Evolutionary conservation across 441 rosid species (phyloP).

Genomic region (Capsella rubella): DNA sequence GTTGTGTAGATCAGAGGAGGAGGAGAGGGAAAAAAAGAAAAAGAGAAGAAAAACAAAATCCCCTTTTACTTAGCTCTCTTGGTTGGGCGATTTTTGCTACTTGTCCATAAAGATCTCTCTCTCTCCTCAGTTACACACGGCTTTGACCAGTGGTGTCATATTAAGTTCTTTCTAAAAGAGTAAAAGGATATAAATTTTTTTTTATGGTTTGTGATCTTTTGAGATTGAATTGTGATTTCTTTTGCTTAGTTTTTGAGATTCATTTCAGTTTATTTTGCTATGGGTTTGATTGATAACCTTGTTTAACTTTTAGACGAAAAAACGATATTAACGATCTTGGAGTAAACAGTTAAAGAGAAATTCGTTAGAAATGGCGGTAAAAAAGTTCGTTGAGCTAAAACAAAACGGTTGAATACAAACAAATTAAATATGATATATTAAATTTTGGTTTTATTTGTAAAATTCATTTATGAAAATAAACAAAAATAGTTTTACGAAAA

Average conservation of each 20-base stretch:
- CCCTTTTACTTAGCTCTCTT: slow-evolving; percentile 8
- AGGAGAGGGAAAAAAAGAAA: not conserved
- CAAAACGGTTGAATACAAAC: no score
- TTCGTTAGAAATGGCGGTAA: not conserved
- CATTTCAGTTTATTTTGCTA: not conserved
- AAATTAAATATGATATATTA: no score
- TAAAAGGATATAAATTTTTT: no score
- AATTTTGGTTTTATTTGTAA: no score
- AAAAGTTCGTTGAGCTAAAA: not conserved
- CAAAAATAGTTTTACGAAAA: no score
- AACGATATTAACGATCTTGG: no score
- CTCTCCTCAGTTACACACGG: not conserved
- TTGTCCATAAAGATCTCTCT: slow-evolving; percentile 12
- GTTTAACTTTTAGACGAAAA: no score
- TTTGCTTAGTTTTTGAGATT: not conserved
- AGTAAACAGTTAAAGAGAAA: no score
- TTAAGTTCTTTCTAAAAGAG: not conserved
- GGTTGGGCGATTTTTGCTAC: not conserved
- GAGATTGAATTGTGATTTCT: no score
- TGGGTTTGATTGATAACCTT: no score
- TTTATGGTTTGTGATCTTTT: not conserved
- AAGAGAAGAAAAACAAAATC: not conserved
- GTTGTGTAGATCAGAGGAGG: slow-evolving; percentile 23
- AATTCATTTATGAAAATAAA: no score
- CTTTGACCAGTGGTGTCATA: slow-evolving; percentile 27